Evolutionary conservation across 345 rosid species (phyloP).

Genomic region (Dovyalis caffra): DNA sequence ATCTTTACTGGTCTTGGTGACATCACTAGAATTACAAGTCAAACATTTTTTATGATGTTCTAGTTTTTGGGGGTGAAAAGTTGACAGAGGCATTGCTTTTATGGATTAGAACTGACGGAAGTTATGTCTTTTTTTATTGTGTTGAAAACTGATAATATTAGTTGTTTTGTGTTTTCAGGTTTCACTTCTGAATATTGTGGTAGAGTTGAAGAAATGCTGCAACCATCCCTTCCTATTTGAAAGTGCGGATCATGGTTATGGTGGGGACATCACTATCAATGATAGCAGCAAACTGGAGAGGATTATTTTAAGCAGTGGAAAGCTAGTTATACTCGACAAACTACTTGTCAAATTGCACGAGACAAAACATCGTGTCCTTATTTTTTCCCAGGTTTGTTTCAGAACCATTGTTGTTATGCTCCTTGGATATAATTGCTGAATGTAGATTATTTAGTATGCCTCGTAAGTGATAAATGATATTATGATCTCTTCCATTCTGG

Average conservation of each 20-base stretch:
- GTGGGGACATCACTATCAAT: slow-evolving; percentile 60
- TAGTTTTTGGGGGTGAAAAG: too few relatives aligned
- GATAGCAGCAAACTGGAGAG: slow-evolving; percentile 89
- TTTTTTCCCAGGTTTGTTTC: slow-evolving; percentile 88
- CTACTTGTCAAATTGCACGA: slow-evolving; percentile 86
- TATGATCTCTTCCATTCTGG: not conserved
- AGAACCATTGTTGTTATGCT: not conserved
- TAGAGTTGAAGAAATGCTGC: slow-evolving; percentile 99
- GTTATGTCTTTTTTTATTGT: not conserved
- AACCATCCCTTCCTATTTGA: slow-evolving; percentile 99
- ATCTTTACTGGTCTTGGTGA: not conserved
- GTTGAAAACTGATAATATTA: not conserved
- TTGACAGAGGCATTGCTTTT: not conserved
- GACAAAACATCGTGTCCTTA: slow-evolving; percentile 97
- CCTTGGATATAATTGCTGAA: not conserved
- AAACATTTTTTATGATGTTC: not conserved
- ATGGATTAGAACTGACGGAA: not conserved
- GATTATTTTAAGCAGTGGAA: slow-evolving; percentile 92
- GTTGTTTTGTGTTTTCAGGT: slow-evolving; percentile 46
- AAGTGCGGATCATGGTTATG: slow-evolving; percentile 99
- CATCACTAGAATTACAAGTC: not conserved
- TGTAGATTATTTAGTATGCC: not conserved
- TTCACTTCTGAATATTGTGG: slow-evolving; percentile 96
- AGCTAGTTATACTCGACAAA: slow-evolving; percentile 96
- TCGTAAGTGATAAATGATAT: slow-evolving; percentile 12